Conservation (phyloP, 495 filamentous ascomycete species). For the Friedmanniomyces simplex region DNA sequence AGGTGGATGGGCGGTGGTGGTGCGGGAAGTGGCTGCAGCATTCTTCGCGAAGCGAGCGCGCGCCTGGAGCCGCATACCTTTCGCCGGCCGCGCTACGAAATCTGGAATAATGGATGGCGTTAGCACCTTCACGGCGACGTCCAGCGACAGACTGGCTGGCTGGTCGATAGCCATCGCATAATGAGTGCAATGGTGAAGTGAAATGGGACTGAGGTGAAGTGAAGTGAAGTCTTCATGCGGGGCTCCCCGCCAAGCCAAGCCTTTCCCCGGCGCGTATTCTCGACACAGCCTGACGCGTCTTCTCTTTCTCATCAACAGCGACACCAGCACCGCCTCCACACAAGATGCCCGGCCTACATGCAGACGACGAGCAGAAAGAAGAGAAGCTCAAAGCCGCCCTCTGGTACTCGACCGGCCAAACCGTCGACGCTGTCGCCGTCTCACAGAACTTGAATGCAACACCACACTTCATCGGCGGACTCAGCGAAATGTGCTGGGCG, state of each 20-base stretch:
- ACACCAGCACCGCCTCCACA: not conserved
- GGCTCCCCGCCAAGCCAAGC: too few relatives aligned
- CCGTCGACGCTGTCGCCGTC: constrained; percentile 77
- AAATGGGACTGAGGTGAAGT: too few relatives aligned
- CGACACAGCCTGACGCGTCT: not conserved
- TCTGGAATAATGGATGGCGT: too few relatives aligned
- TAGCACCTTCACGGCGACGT: too few relatives aligned
- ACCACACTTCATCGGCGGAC: constrained; percentile 85
- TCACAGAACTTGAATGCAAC: constrained; percentile 72
- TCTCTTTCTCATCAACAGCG: not conserved
- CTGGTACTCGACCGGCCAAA: constrained; percentile 84
- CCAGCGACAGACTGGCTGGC: not conserved
- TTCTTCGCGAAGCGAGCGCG: not conserved
- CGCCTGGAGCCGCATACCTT: not conserved
- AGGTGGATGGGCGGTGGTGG: not conserved
- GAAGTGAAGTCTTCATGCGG: too few relatives aligned
- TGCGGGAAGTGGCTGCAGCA: constrained; percentile 5
- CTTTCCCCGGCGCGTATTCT: not conserved
- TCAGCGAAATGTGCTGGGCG: constrained; percentile 84
- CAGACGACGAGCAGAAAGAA: constrained; percentile 10
- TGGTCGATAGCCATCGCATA: too few relatives aligned
- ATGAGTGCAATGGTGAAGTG: too few relatives aligned
- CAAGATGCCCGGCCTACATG: constrained; percentile 9
- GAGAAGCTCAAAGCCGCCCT: constrained; percentile 69
- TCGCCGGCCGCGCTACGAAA: not conserved